These are phyloP conservation scores for Aurifilum marmelostoma DNA, from an alignment of 2,329 filamentous ascomycete species.

Conservation along the genomic window DNA sequence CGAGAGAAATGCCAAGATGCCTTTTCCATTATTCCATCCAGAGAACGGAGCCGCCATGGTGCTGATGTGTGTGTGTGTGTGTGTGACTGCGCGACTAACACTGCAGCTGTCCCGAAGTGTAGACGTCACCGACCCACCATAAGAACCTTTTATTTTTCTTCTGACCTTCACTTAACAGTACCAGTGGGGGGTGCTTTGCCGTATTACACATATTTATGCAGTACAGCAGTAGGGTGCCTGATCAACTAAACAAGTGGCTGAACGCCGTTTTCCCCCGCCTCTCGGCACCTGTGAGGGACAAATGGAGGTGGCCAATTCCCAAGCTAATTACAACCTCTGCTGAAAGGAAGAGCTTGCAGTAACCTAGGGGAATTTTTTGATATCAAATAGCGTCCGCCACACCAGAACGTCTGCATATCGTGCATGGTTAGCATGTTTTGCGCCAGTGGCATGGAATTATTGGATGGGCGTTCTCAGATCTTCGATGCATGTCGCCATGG, in stretches of 20 bases:
- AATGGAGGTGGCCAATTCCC: neutral
- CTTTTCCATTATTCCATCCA: too few relatives aligned
- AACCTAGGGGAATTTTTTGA: neutral
- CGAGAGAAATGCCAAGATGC: too few relatives aligned
- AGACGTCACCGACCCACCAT: constrained; percentile 9
- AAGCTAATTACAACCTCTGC: neutral
- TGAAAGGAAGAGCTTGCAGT: neutral
- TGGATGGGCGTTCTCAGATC: neutral
- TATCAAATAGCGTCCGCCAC: neutral
- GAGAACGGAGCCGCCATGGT: neutral
- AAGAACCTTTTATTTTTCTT: neutral
- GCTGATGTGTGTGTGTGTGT: neutral
- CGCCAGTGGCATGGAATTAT: neutral
- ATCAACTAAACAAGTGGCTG: too few relatives aligned
- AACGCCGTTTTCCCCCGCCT: too few relatives aligned
- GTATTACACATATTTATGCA: neutral
- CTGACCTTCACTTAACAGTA: neutral
- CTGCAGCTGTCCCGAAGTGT: neutral
- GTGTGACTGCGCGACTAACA: neutral
- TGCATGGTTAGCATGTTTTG: too few relatives aligned
- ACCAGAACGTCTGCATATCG: neutral
- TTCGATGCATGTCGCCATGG: neutral
- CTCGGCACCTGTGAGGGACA: neutral
- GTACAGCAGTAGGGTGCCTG: neutral
- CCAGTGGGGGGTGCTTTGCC: neutral